Conservation (phyloP, 169 alveolate genomes). For the Cryptosporidium ubiquitum region DNA sequence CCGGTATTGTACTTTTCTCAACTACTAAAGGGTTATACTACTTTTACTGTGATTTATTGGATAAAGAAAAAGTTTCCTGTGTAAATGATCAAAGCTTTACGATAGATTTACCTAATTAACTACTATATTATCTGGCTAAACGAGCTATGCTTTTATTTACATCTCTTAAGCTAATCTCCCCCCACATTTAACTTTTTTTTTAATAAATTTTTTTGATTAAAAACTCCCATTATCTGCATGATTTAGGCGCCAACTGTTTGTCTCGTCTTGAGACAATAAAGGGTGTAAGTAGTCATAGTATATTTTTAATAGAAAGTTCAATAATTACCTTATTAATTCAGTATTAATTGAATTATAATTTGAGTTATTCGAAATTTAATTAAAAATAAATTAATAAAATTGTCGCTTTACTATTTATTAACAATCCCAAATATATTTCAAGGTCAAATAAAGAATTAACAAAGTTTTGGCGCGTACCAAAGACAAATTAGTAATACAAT, state of each 20-base stretch:
- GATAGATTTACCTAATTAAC: background rate
- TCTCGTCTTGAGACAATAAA: conserved; percentile 70
- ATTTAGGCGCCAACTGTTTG: conserved; percentile 27
- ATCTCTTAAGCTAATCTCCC: background rate
- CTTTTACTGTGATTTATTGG: conserved; percentile 18
- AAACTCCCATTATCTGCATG: background rate
- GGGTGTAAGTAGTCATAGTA: background rate
- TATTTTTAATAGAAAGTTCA: background rate
- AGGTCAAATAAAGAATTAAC: background rate
- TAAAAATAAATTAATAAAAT: background rate
- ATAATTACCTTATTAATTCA: background rate
- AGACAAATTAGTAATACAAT: conserved; percentile 14
- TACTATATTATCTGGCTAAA: background rate
- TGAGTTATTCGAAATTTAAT: no score
- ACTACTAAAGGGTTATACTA: conserved; percentile 9
- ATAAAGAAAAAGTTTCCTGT: background rate
- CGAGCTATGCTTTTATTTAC: no score
- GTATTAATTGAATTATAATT: background rate
- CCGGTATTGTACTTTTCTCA: conserved; percentile 17
- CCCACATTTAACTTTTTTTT: background rate
- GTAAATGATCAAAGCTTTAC: background rate
- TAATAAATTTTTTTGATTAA: background rate
- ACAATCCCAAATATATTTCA: background rate
- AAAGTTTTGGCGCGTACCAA: conserved; percentile 22
- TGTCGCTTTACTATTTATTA: background rate